Percentiles rank a stretch among this genome's conserved stretches.
Evolutionary conservation across 495 filamentous ascomycete genomes (phyloP).

Genomic region (Pseudoneurospora amorphoporcata): DNA sequence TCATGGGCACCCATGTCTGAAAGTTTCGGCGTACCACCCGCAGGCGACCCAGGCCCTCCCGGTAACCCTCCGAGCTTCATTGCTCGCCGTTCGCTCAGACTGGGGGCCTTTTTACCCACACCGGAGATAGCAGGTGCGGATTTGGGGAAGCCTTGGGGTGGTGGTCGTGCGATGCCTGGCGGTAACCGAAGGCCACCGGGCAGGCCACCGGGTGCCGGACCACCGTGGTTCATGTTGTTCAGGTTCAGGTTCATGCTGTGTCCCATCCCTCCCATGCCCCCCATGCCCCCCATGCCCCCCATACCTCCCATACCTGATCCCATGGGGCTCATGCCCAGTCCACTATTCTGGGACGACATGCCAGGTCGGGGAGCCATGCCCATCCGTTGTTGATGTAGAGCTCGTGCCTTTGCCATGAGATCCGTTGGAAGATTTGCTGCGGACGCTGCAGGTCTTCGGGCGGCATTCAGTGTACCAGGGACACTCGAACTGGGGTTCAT

Average conservation of each 20-base stretch:
- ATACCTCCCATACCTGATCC: slow-evolving; percentile 3
- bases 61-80: slow-evolving; percentile 34
- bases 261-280: neutral
- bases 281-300: neutral
- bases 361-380: slow-evolving; percentile 16
- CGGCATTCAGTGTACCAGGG: slow-evolving; percentile 67
- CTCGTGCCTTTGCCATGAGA: slow-evolving; percentile 71
- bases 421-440: slow-evolving; percentile 59
- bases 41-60: slow-evolving; percentile 13
- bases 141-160: slow-evolving; percentile 32
- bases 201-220: slow-evolving; percentile 17
- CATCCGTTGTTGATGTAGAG: slow-evolving; percentile 32
- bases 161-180: slow-evolving; percentile 27
- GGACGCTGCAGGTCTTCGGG: slow-evolving; percentile 24
- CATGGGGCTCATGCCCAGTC: slow-evolving; percentile 2
- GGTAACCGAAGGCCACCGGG: slow-evolving; percentile 30
- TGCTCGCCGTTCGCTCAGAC: slow-evolving; percentile 27
- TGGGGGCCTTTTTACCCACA: slow-evolving; percentile 15
- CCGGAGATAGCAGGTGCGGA: slow-evolving; percentile 37
- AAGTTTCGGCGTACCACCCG: slow-evolving; percentile 22
- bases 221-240: slow-evolving; percentile 3
- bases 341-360: slow-evolving; percentile 1
- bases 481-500: slow-evolving; percentile 72
- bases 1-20: slow-evolving; percentile 17
- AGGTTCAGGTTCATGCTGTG: slow-evolving; percentile 1